A percentile compares a stretch with the other conserved stretches of the same genome.
These are phyloP conservation scores for Ustilago nuda DNA, from an alignment of 1,284 basidiomycete species.

Conservation along the genomic window DNA sequence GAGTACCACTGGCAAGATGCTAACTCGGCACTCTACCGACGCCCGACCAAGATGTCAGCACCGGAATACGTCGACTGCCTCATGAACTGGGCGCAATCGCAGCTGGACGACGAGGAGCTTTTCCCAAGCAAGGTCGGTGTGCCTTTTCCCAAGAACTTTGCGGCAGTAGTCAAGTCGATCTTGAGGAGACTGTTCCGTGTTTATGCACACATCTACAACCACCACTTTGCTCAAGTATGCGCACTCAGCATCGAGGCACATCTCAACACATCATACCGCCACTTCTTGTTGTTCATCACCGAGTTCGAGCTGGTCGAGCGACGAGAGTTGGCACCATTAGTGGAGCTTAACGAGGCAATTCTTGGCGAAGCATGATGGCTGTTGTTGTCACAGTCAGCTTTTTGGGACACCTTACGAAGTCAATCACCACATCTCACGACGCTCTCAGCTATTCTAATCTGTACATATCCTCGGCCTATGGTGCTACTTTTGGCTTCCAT, in stretches of 20 bases:
- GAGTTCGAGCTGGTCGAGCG: slow-evolving; percentile 99
- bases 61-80: slow-evolving; percentile 94
- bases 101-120: slow-evolving; percentile 90
- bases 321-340: slow-evolving; percentile 93
- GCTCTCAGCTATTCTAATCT: slow-evolving; percentile 2
- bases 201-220: slow-evolving; percentile 99
- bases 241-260: slow-evolving; percentile 98
- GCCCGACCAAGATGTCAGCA: slow-evolving; percentile 66
- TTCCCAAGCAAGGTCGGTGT: slow-evolving; percentile 97
- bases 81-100: slow-evolving; percentile 97
- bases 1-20: slow-evolving; percentile 98
- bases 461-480: slow-evolving; percentile 2
- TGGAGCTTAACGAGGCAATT: slow-evolving; percentile 96
- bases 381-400: background rate
- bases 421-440: slow-evolving; percentile 1
- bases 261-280: slow-evolving; percentile 97
- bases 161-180: slow-evolving; percentile 90
- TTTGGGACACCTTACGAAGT: background rate
- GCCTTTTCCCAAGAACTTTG: slow-evolving; percentile 91
- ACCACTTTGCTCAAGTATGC: slow-evolving; percentile 99
- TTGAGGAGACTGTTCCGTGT: slow-evolving; percentile 92
- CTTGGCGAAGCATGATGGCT: slow-evolving; percentile 70
- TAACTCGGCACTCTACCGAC: slow-evolving; percentile 60
- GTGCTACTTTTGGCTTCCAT: background rate
- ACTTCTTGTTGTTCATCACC: slow-evolving; percentile 96